These are phyloP conservation scores for Vigna nakashimae DNA, from an alignment of 306 rosid genomes.

Conservation along the genomic window DNA sequence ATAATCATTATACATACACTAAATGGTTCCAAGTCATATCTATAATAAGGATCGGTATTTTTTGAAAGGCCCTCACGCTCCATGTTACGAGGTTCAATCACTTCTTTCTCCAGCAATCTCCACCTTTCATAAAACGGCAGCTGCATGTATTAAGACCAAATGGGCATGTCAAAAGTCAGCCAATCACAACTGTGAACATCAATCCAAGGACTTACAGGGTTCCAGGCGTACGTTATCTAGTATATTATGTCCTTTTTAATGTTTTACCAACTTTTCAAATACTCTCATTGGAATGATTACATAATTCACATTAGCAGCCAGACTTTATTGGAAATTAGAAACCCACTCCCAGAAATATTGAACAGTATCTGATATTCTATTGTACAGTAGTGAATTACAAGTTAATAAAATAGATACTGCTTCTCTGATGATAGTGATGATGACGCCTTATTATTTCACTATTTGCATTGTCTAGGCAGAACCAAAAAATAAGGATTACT, in stretches of 20 bases:
- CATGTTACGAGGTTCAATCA: constrained; percentile 89
- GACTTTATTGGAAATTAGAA: constrained; percentile 7
- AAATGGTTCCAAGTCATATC: constrained; percentile 96
- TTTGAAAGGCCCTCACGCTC: constrained; percentile 83
- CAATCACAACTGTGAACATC: constrained; percentile 27
- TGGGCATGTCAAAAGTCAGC: constrained; percentile 33
- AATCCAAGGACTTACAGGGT: constrained; percentile 22
- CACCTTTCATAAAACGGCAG: constrained; percentile 94
- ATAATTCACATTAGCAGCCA: not conserved
- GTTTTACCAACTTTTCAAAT: constrained; percentile 5
- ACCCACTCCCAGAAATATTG: not conserved
- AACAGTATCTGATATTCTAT: not conserved
- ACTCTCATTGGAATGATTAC: not conserved
- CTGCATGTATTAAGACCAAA: constrained; percentile 60
- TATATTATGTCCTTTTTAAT: not conserved
- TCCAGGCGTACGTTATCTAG: not conserved
- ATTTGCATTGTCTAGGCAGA: constrained; percentile 31
- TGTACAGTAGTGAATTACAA: not conserved
- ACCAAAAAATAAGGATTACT: constrained; percentile 9
- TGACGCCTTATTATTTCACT: not conserved
- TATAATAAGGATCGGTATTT: constrained; percentile 71
- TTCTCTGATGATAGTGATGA: not conserved
- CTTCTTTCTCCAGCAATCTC: constrained; percentile 98
- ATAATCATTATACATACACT: constrained; percentile 65
- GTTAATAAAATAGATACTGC: constrained; percentile 1